Evolutionary conservation across 176 grass and related monocot species (phyloP), one percentile per base, ranked within the genome.

Genomic region (Leersia perrieri): DNA sequence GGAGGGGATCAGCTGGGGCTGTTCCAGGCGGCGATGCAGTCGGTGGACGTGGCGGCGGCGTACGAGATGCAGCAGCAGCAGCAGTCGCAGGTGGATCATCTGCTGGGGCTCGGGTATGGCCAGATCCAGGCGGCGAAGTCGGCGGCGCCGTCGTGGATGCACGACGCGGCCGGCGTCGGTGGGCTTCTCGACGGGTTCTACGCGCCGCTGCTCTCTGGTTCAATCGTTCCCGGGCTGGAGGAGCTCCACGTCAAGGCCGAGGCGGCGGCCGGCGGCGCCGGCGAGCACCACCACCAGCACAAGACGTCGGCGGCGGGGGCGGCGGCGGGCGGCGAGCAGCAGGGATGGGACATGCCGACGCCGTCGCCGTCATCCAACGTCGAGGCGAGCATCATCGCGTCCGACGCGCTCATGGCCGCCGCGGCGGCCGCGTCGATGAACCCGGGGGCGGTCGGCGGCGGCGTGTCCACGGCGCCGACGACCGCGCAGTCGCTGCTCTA

Each of bases 171-270:
- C 2, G 41, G 23, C 4, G 53, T 0, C 0, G 34, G 38, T 20
- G 80, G 83, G 5, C 58, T 86, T 74, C 68, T 86, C 60, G 74
- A 86, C 73, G 23, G 38, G 35, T 82, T 86, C 83, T 86, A 86
- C 68, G 78, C 79, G 60, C 88, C 83, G 67, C 61, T 86, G 44
- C 79, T 90, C 25, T 86, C 88, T 18, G 33, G 88, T 68, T 86
- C 88, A 67, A 15, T 90, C 74, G 88, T 86, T 67, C 88, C 79
- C 31, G 88, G 88, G 31, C 83, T 90, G 10, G 88, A 86, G 49
- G 88, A 90, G 74, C 83, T 90, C 45, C 88, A 90, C 62, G 83
- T 90, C n/a, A 90, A 90, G 67, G 74, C 79, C 38, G 88, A 90
- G 83, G 83, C 74, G 25, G 58, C 82, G 8, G 42, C 47, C 14